Evolutionary conservation across 176 grass and related monocot species (phyloP).

Genomic region (Pharus latifolius): DNA sequence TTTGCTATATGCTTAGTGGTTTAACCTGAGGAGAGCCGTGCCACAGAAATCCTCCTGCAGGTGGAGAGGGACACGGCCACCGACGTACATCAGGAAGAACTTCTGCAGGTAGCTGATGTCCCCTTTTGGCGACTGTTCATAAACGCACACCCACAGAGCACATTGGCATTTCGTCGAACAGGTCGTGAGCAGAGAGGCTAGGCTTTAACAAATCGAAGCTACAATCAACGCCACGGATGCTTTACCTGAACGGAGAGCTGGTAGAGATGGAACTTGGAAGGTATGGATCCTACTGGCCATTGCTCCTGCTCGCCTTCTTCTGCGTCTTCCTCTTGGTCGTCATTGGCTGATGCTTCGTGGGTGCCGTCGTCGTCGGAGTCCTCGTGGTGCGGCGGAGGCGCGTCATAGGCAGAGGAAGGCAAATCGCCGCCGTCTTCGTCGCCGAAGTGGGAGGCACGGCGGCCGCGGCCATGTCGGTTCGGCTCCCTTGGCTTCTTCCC

Average conservation of each 20-base stretch:
- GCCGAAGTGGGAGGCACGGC: not conserved
- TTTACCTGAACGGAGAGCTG: constrained; percentile 80
- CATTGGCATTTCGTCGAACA: constrained; percentile 24
- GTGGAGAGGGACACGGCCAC: constrained; percentile 60
- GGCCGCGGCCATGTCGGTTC: constrained; percentile 36
- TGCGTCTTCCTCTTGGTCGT: constrained; percentile 19
- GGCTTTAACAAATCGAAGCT: not conserved
- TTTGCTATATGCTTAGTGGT: not conserved
- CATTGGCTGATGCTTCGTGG: constrained; percentile 9
- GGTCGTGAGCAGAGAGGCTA: not conserved
- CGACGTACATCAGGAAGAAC: constrained; percentile 88
- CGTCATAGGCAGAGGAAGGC: constrained; percentile 52
- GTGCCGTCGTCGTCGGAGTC: constrained; percentile 21
- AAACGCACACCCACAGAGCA: not conserved
- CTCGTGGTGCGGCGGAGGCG: not conserved
- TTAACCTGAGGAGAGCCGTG: constrained; percentile 79
- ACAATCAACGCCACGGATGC: not conserved
- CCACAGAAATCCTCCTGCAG: constrained; percentile 95
- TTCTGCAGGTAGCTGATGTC: constrained; percentile 87
- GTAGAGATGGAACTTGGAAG: constrained; percentile 84
- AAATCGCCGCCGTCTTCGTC: constrained; percentile 20
- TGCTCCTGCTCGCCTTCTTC: constrained; percentile 1
- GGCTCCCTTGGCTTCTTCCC: constrained; percentile 67
- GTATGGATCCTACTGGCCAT: not conserved
- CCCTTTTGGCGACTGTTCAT: constrained; percentile 64